Evolutionary conservation across 78 protist species (phyloP), one percentile per base, ranked within the genome.

Genomic region (Dictyostelium citrinum): DNA sequence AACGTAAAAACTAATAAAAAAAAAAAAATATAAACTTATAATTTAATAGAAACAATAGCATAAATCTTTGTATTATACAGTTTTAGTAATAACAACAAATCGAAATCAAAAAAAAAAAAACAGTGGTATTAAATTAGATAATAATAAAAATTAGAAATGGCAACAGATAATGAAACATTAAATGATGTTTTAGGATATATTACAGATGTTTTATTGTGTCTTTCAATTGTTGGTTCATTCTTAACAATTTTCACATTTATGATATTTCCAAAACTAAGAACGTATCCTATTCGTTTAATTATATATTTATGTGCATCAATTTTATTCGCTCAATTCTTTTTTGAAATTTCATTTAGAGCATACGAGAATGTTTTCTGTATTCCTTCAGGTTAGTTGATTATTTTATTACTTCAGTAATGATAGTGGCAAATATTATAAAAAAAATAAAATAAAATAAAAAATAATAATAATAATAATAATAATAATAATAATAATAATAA

Each of bases 231-330:
- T 75, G 96, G 96, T 64, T 61, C 91, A 71, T 75, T 88, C 46
- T 58, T 75, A 4, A 92, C 96, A 77, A 84, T 83, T 10, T 64
- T 92, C 7, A 92, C 96, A 55, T 92, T 92, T 76, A 83, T 84
- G 83, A 9, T 92, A 4, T 92, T 83, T 70, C 64, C 24, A 7
- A 81, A 82, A 77, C 84, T 92, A 29, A 75, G 96, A 76, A 92
- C 90, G 14, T 92, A 92, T n/a, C 96, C 96, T n/a, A 92, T 92
- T 61, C 61, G 91, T 64, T 51, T 92, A 64, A 92, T 92, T 77
- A 33, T 92, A 45, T 92, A 92, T 84, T 39, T 92, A 64, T 92
- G 91, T 33, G 29, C 64, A 82, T 20, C 91, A 31, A 92, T 92
- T 35, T 61, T 83, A 27, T 83, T 83, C 10, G 90, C 93, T 1